A percentile compares a stretch with the other conserved stretches of the same genome.
Evolutionary conservation across 2,329 filamentous ascomycete species (phyloP).

Genomic region (Ascochyta lentis): DNA sequence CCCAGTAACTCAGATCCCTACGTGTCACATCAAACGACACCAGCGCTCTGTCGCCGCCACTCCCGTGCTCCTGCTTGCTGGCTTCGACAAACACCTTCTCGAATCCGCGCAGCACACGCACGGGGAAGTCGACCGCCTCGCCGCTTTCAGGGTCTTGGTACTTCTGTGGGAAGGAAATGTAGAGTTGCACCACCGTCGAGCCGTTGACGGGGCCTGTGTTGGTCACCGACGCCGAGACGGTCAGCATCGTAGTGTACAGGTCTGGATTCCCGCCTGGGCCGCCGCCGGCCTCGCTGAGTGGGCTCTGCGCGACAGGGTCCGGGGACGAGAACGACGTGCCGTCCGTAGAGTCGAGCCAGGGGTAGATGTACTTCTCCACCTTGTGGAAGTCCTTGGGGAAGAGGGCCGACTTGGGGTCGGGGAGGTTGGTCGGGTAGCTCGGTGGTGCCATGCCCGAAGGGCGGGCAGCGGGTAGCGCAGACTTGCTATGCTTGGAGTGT

Average conservation of each 20-base stretch:
- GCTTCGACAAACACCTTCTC: slow-evolving; percentile 51
- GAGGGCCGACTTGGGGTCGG: slow-evolving; percentile 62
- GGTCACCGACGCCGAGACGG: slow-evolving; percentile 60
- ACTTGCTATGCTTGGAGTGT: slow-evolving; percentile 54
- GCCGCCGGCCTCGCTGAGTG: slow-evolving; percentile 69
- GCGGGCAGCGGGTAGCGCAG: slow-evolving; percentile 38
- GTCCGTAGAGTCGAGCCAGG: slow-evolving; percentile 65
- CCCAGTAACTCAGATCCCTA: slow-evolving; percentile 53
- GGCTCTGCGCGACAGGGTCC: slow-evolving; percentile 63
- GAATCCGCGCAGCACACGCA: slow-evolving; percentile 51
- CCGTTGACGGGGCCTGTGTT: slow-evolving; percentile 67
- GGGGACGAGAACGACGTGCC: slow-evolving; percentile 57
- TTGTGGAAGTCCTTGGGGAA: slow-evolving; percentile 68
- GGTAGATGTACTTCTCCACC: slow-evolving; percentile 75
- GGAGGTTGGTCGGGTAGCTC: slow-evolving; percentile 61
- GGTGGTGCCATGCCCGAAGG: slow-evolving; percentile 48
- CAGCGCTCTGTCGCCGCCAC: slow-evolving; percentile 23
- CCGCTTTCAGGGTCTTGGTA: slow-evolving; percentile 52
- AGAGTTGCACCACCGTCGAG: slow-evolving; percentile 64
- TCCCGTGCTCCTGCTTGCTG: slow-evolving; percentile 28
- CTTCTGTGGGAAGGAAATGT: slow-evolving; percentile 57
- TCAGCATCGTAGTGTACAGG: slow-evolving; percentile 64
- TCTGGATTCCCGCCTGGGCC: slow-evolving; percentile 72
- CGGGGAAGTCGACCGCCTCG: slow-evolving; percentile 64
- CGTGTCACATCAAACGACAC: slow-evolving; percentile 50